Base-by-base conservation (phyloP, 2,329 filamentous ascomycete genomes). In the Capronia americana region DNA sequence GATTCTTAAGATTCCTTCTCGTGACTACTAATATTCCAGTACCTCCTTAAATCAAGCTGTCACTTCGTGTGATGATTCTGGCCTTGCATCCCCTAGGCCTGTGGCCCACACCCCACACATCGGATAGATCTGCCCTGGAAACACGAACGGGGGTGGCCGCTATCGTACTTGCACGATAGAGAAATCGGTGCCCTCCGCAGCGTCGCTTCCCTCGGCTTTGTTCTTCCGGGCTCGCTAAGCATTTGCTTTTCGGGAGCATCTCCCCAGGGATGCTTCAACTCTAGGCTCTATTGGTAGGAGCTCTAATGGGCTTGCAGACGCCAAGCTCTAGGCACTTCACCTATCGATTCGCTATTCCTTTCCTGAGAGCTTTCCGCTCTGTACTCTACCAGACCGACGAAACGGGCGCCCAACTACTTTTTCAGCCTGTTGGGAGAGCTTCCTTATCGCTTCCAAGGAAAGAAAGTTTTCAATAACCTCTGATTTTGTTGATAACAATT, bases 401-500 rank as follows among this genome's bases (percentile, higher is more conserved):
- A 28, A 28, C 28, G 28, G 28, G 28, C 28, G 28, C 28, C 28
- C 28, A 28, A 28, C 28, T 28, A 28, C 28, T 6, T 32, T 32
- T 54, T 54, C 50, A 30, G 50, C 50, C 10, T 17, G 2, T 11
- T 54, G 50, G 50, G 50, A 54, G 50, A 54, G 24, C 50, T 30
- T 54, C 24, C 50, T 54, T 54, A 54, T 54, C 50, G 50, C 50
- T 54, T 54, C 50, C 50, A 54, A 54, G 50, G 50, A 54, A 54
- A 54, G 50, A 28, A n/a, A 54, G 17, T 17, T 30, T 12, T 28
- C 24, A 54, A 54, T 54, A 54, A 28, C 50, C 50, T 54, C 50
- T 54, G 50, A 54, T 54, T 54, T 54, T 54, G 50, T 54, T 54
- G 50, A 54, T 54, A 54, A 54, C 50, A 28, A 54, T 54, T 30